Evolutionary conservation across 768 basidiomycete species (phyloP), one percentile per base, ranked within the genome.

Genomic region (Mycena floridula): DNA sequence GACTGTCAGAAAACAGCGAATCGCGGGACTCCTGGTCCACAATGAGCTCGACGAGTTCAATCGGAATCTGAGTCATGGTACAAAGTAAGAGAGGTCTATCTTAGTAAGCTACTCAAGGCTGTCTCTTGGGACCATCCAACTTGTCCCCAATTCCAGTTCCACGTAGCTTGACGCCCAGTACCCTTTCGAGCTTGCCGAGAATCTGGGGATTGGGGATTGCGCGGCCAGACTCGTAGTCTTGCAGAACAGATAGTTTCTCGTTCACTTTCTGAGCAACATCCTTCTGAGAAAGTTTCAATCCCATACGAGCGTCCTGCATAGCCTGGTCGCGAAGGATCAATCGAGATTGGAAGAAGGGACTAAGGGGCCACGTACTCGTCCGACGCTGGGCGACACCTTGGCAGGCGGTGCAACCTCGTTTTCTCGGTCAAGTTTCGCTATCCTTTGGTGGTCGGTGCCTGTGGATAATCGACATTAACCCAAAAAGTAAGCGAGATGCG

Each of bases 321-420:
- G 92, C 89, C 81, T 90, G 56, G 37, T 7, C 7, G 48, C 15
- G 25, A 36, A 42, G 26, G 56, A 53, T 37, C 35, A 50, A 25
- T 49, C 43, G 37, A 43, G 21, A 25, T 45, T n/a, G 18, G 15
- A 28, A 3, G 51, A 27, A 50, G 28, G 40, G 18, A 27, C 18
- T 42, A 36, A 40, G 51, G 42, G 18, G 15, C 26, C 13, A 62
- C 75, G 35, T 58, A 85, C 88, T 63, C 81, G 82, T 51, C 88
- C 87, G 49, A 88, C 88, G 20, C 70, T 72, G 7, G 81, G 72
- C 2, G 73, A 61, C 51, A 97, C 68, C 67, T 91, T 95, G 43
- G 85, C 53, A 38, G 94, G 94, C 6, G 93, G 92, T 7, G 92
- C 90, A 20, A 95, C 92, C 58, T 95, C 93, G 62, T 97, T 94